Evolutionary conservation across 345 rosid species (phyloP), one percentile per base, ranked within the genome.

Genomic region (Combretum micranthum): DNA sequence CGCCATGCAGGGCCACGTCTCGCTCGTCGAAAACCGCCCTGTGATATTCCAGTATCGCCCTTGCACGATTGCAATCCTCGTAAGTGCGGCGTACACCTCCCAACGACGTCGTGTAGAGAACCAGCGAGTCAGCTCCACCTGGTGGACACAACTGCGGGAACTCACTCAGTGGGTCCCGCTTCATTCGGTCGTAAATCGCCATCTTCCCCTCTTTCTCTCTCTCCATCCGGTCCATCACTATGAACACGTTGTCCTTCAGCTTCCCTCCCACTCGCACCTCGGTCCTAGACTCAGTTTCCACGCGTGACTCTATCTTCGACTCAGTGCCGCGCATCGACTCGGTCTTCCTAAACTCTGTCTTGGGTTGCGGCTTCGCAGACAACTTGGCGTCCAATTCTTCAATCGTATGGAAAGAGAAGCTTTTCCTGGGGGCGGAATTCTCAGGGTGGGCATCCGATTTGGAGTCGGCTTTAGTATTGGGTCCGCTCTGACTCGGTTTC

Each of bases 101-200:
- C 63, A 93, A 64, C 72, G 97, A 85, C 61, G 99, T 93, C 68
- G 97, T 89, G 75, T 93, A 93, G 4, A 93, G 66, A 9, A 89
- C 92, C 20, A 89, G 68, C 1, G 80, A 59, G 22, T 83, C 75
- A 0, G 67, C 78, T 9, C 97, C 97, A 1, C 85, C 72, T 0
- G 97, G 92, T 1, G 99, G 99, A 61, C 86, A 80, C 53, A 68
- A 80, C 67, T 87, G 88, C 2, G 88, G 92, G 69, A 64, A 93
- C 57, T 72, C 87, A 52, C 81, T 74, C 13, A 89, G 78, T 2
- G 92, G 96, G 74, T 87, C 85, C 68, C 85, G 72, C 75, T 65
- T 82, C 13, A 69, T 48, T 57, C 56, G 63, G 13, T 75, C 78
- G 57, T 47, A 71, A 16, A 57, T 66, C 20, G 78, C 77, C 66